Evolutionary conservation across 2,329 filamentous ascomycete genomes (phyloP).

Genomic region (Macrophomina tecta): DNA sequence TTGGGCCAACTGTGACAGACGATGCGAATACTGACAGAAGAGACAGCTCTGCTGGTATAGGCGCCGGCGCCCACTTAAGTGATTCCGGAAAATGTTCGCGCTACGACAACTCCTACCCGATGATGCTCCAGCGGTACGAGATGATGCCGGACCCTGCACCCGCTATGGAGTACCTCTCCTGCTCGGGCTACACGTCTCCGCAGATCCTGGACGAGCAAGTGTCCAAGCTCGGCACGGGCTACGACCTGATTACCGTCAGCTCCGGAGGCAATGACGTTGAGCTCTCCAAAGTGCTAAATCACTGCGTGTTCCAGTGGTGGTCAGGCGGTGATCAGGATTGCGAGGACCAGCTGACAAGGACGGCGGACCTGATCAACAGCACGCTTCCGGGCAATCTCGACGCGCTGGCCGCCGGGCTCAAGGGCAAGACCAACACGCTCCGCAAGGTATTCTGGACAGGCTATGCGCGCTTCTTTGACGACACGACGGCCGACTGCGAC

Average conservation of each 20-base stretch:
- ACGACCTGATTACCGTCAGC: constrained; percentile 40
- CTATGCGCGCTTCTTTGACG: constrained; percentile 41
- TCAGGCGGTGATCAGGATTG: constrained; percentile 16
- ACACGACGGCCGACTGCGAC: constrained; percentile 36
- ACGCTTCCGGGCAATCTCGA: not conserved
- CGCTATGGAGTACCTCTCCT: constrained; percentile 39
- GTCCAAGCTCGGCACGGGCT: constrained; percentile 30
- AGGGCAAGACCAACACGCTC: constrained; percentile 29
- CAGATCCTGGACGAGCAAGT: constrained; percentile 38
- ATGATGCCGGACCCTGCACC: constrained; percentile 30
- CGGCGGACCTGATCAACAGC: not conserved
- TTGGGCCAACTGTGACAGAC: too few species aligned
- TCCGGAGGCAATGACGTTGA: constrained; percentile 43
- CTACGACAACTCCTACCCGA: constrained; percentile 38
- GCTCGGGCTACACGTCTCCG: constrained; percentile 38
- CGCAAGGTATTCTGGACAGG: constrained; percentile 33
- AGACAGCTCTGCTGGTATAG: not conserved
- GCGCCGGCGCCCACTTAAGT: not conserved
- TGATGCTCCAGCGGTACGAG: constrained; percentile 33
- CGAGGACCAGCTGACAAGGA: constrained; percentile 25
- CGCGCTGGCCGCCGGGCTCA: not conserved
- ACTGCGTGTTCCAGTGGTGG: constrained; percentile 42
- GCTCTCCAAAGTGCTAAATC: constrained; percentile 37
- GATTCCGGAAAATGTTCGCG: constrained; percentile 34
- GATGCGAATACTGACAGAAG: not conserved